Percentiles rank a stretch among this genome's conserved stretches.
These are phyloP conservation scores for Casuarina equisetifolia DNA, from an alignment of 306 rosid genomes.

Conservation along the genomic window DNA sequence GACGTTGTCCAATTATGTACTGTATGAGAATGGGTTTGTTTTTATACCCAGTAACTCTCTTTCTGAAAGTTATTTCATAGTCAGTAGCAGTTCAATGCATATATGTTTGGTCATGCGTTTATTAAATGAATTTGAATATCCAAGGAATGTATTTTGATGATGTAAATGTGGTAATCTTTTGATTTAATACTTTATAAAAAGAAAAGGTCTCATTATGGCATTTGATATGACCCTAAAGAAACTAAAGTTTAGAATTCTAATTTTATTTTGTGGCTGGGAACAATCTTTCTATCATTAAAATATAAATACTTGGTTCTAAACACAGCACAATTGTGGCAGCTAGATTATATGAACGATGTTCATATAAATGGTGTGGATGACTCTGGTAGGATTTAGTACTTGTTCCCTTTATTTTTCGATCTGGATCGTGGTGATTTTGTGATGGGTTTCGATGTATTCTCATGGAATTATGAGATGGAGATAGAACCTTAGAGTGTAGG, in stretches of 20 bases:
- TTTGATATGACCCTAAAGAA: neutral
- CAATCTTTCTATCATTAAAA: too few relatives aligned
- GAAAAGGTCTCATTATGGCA: neutral
- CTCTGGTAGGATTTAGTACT: too few relatives aligned
- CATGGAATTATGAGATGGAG: neutral
- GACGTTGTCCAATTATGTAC: slow-evolving; percentile 32
- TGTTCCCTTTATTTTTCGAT: too few relatives aligned
- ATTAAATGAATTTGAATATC: neutral
- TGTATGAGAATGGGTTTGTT: slow-evolving; percentile 33
- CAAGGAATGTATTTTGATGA: neutral
- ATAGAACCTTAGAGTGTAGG: neutral
- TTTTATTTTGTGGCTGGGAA: too few relatives aligned
- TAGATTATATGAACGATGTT: too few relatives aligned
- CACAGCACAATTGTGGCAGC: too few relatives aligned
- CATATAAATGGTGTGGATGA: too few relatives aligned
- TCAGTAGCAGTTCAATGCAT: neutral
- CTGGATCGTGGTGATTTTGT: too few relatives aligned
- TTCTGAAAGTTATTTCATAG: neutral
- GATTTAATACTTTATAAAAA: neutral
- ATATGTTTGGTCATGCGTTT: neutral
- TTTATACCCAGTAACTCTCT: slow-evolving; percentile 1
- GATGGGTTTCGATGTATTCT: too few relatives aligned
- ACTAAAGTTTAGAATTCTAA: too few relatives aligned
- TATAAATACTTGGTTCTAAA: too few relatives aligned
- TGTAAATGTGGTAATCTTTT: neutral